phyloP scores from a whole-genome alignment of 176 grass and related monocot species.

The Aechmea fasciata region DNA sequence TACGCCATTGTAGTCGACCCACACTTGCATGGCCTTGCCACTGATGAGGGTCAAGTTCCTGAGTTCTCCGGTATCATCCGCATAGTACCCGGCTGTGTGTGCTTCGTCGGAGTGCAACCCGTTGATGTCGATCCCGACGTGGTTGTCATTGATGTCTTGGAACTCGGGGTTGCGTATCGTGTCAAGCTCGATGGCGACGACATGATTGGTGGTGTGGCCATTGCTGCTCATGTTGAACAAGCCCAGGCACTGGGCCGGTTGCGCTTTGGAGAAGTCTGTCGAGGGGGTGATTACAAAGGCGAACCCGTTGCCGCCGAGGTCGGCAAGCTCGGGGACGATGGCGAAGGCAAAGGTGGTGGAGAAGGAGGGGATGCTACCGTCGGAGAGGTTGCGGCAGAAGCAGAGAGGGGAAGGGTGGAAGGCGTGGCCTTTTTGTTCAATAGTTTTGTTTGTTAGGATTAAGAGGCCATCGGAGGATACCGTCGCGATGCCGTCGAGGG shows the following conservation, averaged over 20 bases:
- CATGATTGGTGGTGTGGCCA: slow-evolving; percentile 1
- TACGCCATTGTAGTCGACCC: slow-evolving; percentile 21
- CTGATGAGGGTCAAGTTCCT: slow-evolving; percentile 3
- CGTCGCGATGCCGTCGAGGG: slow-evolving; percentile 13
- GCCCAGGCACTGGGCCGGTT: slow-evolving; percentile 13
- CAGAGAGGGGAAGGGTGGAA: slow-evolving; percentile 5
- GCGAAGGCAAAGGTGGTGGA: slow-evolving; percentile 27
- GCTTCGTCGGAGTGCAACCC: background rate
- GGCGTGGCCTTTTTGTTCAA: background rate
- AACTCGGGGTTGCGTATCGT: slow-evolving; percentile 15
- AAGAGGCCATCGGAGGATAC: slow-evolving; percentile 17
- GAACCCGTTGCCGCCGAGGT: slow-evolving; percentile 17
- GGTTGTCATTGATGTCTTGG: slow-evolving; percentile 23
- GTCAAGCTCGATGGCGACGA: slow-evolving; percentile 28
- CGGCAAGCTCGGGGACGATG: slow-evolving; percentile 3
- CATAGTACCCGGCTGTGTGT: slow-evolving; percentile 1
- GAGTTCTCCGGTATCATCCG: background rate
- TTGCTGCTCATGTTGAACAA: slow-evolving; percentile 19
- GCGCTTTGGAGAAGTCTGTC: slow-evolving; percentile 6
- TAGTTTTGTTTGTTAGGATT: slow-evolving; percentile 18
- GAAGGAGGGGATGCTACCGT: slow-evolving; percentile 15
- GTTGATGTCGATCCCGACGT: slow-evolving; percentile 14
- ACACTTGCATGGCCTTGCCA: slow-evolving; percentile 1
- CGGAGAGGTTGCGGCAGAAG: background rate
- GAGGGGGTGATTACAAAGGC: slow-evolving; percentile 9